A percentile compares a stretch with the other conserved stretches of the same genome.
phyloP scores from a whole-genome alignment of 2,329 filamentous ascomycete species.

The Colletotrichum sp. region DNA sequence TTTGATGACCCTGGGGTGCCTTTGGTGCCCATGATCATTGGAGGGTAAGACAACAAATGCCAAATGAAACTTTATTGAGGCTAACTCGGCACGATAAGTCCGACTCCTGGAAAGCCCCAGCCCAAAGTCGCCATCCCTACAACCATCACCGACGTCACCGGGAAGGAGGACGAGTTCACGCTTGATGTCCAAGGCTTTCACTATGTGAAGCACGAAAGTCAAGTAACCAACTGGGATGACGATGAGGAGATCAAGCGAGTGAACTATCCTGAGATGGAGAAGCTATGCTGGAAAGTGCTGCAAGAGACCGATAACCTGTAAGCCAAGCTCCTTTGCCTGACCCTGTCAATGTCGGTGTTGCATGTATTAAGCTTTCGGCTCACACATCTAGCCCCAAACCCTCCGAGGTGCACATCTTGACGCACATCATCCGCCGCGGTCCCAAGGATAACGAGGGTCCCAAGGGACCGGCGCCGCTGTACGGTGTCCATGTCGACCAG shows the following conservation, averaged over 20 bases:
- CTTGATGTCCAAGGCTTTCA: constrained; percentile 62
- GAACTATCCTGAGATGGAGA: constrained; percentile 30
- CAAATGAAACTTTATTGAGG: neutral
- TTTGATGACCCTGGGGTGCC: constrained; percentile 18
- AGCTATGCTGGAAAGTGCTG: constrained; percentile 19
- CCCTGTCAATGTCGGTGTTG: neutral
- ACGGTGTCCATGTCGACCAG: constrained; percentile 60
- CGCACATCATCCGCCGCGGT: constrained; percentile 15
- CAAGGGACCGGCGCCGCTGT: constrained; percentile 13
- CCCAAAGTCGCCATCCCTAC: constrained; percentile 62
- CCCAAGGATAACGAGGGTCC: constrained; percentile 5
- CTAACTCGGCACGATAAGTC: neutral
- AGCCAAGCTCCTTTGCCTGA: neutral
- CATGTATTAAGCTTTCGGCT: neutral
- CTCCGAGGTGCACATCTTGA: constrained; percentile 10
- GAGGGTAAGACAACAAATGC: neutral
- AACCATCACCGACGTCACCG: constrained; percentile 60
- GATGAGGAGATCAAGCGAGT: constrained; percentile 53
- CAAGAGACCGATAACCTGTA: constrained; percentile 6
- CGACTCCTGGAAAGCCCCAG: constrained; percentile 14
- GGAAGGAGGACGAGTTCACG: constrained; percentile 70
- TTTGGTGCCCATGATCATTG: constrained; percentile 17
- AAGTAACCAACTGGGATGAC: constrained; percentile 61
- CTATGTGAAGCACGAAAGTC: constrained; percentile 52
- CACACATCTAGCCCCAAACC: constrained; percentile 2